Evolutionary conservation across 257 asterid genomes (phyloP), one percentile per base, ranked within the genome.

Genomic region (Solanum dulcamara): DNA sequence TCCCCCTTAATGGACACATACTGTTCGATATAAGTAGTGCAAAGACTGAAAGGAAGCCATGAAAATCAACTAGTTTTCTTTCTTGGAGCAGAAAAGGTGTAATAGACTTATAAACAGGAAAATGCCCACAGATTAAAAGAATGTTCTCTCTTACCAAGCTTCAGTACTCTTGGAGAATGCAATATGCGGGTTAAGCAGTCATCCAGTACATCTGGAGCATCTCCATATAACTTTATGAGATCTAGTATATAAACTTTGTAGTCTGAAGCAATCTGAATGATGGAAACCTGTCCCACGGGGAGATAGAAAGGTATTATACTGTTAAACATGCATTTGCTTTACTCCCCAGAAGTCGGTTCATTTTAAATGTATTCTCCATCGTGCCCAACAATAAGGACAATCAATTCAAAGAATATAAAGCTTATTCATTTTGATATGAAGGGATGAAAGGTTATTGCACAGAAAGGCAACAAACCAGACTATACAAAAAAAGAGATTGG

Each of bases 181-280:
- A 95, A 79, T 85, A 97, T 85, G 83, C 90, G 87, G 86, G 94
- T 80, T 84, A 97, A 97, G 90, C 97, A 94, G 83, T 95, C 90
- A 87, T 97, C 94, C 53, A 97, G 91, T 81, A 89, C 86, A 87
- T 88, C 89, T 12, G 98, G 95, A 84, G 84, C 91, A 72, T 93
- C 95, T 35, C 85, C 88, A 87, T 92, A 85, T 74, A 97, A 91
- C 90, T 92, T 95, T 92, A 97, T 94, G 77, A 97, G 97, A 91
- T 97, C 99, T 33, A 95, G 86, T 88, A 95, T 93, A 82, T 91
- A 97, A 84, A 91, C 99, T 92, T 88, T 93, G 89, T 90, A 89
- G 85, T 92, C 96, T 33, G 98, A 91, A 71, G 99, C 97, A 87
- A 97, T 94, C 93, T 97, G 99, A 94, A 97, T 92, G 87, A 97